These are phyloP conservation scores for Cryptosporidium parvum DNA, from an alignment of 169 alveolate genomes.

Conservation along the genomic window DNA sequence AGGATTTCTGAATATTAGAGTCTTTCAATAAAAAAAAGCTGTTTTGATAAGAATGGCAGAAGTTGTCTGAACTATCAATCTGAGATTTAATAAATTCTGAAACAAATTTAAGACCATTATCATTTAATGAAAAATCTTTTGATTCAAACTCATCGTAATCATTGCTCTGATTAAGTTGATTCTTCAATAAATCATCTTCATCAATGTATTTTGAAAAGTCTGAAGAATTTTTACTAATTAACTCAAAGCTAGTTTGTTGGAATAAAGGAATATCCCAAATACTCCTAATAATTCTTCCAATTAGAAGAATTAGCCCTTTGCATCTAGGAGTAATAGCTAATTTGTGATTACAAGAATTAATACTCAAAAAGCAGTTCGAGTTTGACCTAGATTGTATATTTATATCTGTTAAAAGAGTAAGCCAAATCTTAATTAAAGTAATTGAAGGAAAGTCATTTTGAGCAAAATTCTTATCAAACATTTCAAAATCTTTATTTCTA, in stretches of 20 bases:
- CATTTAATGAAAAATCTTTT: background rate
- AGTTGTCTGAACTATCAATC: background rate
- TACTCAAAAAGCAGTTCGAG: constrained; percentile 11
- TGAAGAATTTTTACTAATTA: background rate
- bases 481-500: constrained; percentile 11
- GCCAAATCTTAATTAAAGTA: constrained; percentile 51
- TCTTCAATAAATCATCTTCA: background rate
- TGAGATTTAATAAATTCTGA: constrained; percentile 35
- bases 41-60: background rate
- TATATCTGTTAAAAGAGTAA: constrained; percentile 61
- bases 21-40: background rate
- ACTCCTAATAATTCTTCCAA: constrained; percentile 37
- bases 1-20: background rate
- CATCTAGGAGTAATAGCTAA: constrained; percentile 58
- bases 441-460: constrained; percentile 45
- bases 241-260: constrained; percentile 33
- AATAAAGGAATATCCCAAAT: constrained; percentile 60
- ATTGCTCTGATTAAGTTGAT: background rate
- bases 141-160: background rate
- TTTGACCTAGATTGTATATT: constrained; percentile 22
- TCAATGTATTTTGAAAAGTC: background rate
- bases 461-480: constrained; percentile 1
- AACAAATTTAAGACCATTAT: background rate
- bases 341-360: constrained; percentile 23
- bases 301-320: constrained; percentile 39